Percentiles rank a stretch among this genome's conserved stretches.
These are phyloP conservation scores for Micractinium conductrix DNA, from an alignment of 139 green algal species.

Conservation along the genomic window DNA sequence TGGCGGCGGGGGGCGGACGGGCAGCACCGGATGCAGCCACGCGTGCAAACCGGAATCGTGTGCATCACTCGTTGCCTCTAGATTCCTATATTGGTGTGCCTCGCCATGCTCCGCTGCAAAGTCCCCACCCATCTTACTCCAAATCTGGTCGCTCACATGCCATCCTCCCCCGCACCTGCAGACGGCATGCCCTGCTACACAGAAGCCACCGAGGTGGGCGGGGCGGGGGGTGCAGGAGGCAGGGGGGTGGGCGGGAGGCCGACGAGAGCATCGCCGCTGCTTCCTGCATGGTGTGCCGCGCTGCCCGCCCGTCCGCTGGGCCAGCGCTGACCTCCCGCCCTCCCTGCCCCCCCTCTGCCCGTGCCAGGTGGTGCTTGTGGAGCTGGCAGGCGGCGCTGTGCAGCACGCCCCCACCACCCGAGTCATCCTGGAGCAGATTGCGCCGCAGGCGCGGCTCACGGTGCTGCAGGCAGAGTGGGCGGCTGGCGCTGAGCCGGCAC, in stretches of 20 bases:
- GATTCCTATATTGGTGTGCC: no score
- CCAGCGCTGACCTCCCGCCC: no score
- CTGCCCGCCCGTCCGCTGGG: no score
- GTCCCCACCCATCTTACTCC: neutral
- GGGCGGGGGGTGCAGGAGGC: no score
- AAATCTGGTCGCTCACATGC: neutral
- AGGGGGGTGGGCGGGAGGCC: no score
- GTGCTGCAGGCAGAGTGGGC: constrained; percentile 42
- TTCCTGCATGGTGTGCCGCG: no score
- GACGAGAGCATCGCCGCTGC: no score
- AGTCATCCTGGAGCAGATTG: constrained; percentile 51
- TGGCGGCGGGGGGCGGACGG: neutral
- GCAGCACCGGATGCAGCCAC: no score
- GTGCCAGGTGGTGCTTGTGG: constrained; percentile 78
- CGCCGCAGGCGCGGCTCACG: constrained; percentile 35
- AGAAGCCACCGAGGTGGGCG: constrained; percentile 56
- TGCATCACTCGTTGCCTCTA: no score
- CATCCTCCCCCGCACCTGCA: no score
- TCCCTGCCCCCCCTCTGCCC: no score
- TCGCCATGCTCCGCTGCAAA: neutral
- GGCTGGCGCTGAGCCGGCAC: neutral
- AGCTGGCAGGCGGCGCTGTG: constrained; percentile 53
- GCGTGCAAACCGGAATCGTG: no score
- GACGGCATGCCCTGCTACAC: constrained; percentile 62
- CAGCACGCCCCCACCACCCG: constrained; percentile 47